Base-by-base conservation (phyloP, 2,329 filamentous ascomycete species). In the Colletotrichum echinochloae region DNA sequence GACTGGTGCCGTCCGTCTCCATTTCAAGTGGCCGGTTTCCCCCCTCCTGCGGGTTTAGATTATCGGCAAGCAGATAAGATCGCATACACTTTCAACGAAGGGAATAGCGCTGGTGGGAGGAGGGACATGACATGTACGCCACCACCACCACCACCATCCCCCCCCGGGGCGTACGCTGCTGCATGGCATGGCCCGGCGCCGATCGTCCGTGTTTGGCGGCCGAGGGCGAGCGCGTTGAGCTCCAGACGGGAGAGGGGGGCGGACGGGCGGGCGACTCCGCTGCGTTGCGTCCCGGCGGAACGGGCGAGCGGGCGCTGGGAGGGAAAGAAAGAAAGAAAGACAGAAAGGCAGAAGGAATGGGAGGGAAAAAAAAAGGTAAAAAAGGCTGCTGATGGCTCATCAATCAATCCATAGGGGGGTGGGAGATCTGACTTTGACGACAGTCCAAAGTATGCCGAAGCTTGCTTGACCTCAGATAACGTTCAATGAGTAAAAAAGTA, bases 271-370 rank as follows among this genome's bases (percentile, higher is more conserved):
- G 16, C 20, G 41, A 11, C 18, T 8, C 8, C 20, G 41, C 18
- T 44, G 20, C 41, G 18, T 20, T 44, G 20, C 41, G 41, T 44
- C 41, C 41, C 41, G 41, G 41, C 41, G 41, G 2, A 0, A 18
- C 41, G 12, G 18, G 1, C 18, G 41, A 9, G 41, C 20, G 81
- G 82, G 26, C 79, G 82, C 18, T 80, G 82, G 83, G 83, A 77
- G 74, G 8, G 16, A 11, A 44, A 3, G 11, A n/a, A n/a, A 44
- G 5, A 4, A 4, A 5, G 14, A n/a, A 20, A 44, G 16, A 41
- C 18, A 6, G 1, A 41, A n/a, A 11, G n/a, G n/a, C n/a, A n/a
- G n/a, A n/a, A n/a, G n/a, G n/a, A n/a, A n/a, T n/a, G n/a, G n/a
- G n/a, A n/a, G n/a, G n/a, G 3, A 20, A 30, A 26, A 8, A 4